Percentiles rank a stretch among this genome's conserved stretches.
Conservation (phyloP, 257 asterid genomes). For the Solanum clarkiae region DNA sequence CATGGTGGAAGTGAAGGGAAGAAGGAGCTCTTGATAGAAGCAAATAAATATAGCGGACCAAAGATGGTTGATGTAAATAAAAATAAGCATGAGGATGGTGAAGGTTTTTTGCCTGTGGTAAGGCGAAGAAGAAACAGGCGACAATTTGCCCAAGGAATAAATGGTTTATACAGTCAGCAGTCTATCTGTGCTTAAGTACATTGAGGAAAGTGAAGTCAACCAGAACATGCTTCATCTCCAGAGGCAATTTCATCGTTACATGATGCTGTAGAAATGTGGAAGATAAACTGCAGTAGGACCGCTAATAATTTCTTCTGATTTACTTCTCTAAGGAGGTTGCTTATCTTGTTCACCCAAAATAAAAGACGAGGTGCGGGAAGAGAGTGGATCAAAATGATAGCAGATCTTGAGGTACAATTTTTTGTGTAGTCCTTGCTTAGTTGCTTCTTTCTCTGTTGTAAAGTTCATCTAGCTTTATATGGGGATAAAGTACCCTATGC, state of each 20-base stretch:
- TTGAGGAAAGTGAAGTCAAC: conserved; percentile 24
- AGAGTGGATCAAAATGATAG: not conserved
- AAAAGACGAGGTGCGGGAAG: not conserved
- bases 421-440: not conserved
- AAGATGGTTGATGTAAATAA: conserved; percentile 19
- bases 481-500: not conserved
- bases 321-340: not conserved
- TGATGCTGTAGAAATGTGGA: not conserved
- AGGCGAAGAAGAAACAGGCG: conserved; percentile 80
- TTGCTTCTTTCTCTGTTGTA: not conserved
- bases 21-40: conserved; percentile 14
- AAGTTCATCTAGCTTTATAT: not conserved
- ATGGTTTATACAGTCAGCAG: conserved; percentile 64
- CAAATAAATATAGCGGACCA: conserved; percentile 10
- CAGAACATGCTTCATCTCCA: not conserved
- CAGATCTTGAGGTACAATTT: not conserved
- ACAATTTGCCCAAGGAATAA: conserved; percentile 53
- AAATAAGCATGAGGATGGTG: conserved; percentile 49
- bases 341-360: not conserved
- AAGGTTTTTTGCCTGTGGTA: conserved; percentile 83
- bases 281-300: not conserved
- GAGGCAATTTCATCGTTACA: not conserved
- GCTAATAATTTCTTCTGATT: not conserved
- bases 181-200: conserved; percentile 80
- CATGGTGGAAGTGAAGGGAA: conserved; percentile 48